These are phyloP conservation scores for Sugiyamaella qingdaonensis DNA, from an alignment of 805 yeast species.

Conservation along the genomic window DNA sequence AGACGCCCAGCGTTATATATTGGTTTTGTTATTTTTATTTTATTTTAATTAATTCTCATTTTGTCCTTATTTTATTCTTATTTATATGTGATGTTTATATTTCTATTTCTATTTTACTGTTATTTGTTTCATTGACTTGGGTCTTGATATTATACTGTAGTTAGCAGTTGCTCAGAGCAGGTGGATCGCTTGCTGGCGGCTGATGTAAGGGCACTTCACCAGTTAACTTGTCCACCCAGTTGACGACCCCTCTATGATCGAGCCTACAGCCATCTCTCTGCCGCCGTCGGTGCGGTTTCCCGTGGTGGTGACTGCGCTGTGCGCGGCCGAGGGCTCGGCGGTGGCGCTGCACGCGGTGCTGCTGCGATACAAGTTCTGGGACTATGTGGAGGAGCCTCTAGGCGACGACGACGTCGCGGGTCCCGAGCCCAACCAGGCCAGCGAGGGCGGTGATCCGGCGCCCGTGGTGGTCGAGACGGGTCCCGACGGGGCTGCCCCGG, in stretches of 20 bases:
- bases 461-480: background rate
- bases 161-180: background rate
- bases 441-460: background rate
- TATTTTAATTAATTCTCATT: too few species aligned
- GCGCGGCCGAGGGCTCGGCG: constrained; percentile 30
- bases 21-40: too few species aligned
- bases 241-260: constrained; percentile 11
- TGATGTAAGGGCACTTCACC: background rate
- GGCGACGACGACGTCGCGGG: constrained; percentile 33
- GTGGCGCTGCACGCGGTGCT: constrained; percentile 54
- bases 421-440: constrained; percentile 16
- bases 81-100: too few species aligned
- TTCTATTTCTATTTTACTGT: too few species aligned
- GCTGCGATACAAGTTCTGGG: constrained; percentile 63
- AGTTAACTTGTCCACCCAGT: background rate
- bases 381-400: constrained; percentile 40
- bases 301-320: constrained; percentile 52
- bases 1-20: too few species aligned
- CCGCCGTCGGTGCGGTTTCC: constrained; percentile 69
- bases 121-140: background rate
- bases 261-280: constrained; percentile 45
- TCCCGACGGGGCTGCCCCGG: background rate
- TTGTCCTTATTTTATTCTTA: too few species aligned
- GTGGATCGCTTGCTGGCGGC: background rate
- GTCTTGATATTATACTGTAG: background rate